Percentiles rank a stretch among this genome's conserved stretches.
phyloP scores from a whole-genome alignment of 2,329 filamentous ascomycete genomes.

The Talaromyces islandicus region DNA sequence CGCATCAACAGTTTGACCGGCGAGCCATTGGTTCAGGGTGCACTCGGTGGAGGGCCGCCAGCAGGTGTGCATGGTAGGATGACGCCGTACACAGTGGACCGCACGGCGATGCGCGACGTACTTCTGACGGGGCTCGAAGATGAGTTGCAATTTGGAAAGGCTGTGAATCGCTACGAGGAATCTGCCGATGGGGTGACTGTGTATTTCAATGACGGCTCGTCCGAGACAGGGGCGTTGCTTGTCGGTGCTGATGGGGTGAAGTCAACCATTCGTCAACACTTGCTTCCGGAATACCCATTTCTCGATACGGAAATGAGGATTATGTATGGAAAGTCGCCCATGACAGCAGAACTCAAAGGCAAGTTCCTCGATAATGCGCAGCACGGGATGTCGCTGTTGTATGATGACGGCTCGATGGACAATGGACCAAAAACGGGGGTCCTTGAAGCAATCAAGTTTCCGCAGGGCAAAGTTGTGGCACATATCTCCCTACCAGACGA shows the following conservation, averaged over 20 bases:
- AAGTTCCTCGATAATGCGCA: slow-evolving; percentile 9
- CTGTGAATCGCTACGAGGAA: slow-evolving; percentile 17
- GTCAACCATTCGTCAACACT: slow-evolving; percentile 32
- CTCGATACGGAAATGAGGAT: slow-evolving; percentile 34
- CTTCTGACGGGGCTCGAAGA: slow-evolving; percentile 25
- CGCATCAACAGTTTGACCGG: slow-evolving; percentile 13
- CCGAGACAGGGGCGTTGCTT: slow-evolving; percentile 25
- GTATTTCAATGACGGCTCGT: slow-evolving; percentile 28
- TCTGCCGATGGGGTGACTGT: slow-evolving; percentile 17
- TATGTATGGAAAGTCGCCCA: slow-evolving; percentile 37
- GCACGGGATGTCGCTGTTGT: slow-evolving; percentile 14
- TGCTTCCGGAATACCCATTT: slow-evolving; percentile 27
- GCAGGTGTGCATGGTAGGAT: slow-evolving; percentile 12
- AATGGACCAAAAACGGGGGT: slow-evolving; percentile 13
- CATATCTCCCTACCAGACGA: slow-evolving; percentile 14
- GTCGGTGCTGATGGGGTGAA: slow-evolving; percentile 36
- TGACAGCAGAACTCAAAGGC: slow-evolving; percentile 11
- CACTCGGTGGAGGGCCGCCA: slow-evolving; percentile 10
- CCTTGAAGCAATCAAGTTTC: slow-evolving; percentile 17
- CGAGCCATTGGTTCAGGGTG: slow-evolving; percentile 2
- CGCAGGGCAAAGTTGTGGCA: slow-evolving; percentile 6
- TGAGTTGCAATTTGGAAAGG: slow-evolving; percentile 26
- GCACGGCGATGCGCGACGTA: slow-evolving; percentile 27
- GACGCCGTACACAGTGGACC: slow-evolving; percentile 24
- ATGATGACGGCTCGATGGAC: slow-evolving; percentile 8